Evolutionary conservation across 2,329 filamentous ascomycete species (phyloP).

Genomic region (Alternaria longipes): DNA sequence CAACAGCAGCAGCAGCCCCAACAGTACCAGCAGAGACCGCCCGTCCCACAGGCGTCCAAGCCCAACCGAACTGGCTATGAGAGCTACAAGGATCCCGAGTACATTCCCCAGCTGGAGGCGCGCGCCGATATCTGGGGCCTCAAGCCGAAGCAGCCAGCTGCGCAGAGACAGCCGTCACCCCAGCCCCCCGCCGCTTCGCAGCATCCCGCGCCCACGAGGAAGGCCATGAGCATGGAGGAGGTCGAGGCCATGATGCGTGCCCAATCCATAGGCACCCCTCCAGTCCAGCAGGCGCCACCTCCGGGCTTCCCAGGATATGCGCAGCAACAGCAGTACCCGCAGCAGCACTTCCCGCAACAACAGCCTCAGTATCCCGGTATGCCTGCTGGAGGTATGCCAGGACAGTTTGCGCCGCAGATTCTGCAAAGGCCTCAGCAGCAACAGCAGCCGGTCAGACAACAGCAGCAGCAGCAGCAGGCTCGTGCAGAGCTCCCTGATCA

Average conservation of each 20-base stretch:
- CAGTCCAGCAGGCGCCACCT: constrained; percentile 42
- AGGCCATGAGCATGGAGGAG: constrained; percentile 95
- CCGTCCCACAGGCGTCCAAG: constrained; percentile 60
- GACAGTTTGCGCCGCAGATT: constrained; percentile 60
- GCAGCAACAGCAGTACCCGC: constrained; percentile 27
- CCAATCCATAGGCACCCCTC: constrained; percentile 62
- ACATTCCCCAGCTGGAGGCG: constrained; percentile 88
- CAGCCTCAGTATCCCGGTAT: constrained; percentile 43
- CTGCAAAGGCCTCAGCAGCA: constrained; percentile 57
- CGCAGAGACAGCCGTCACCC: constrained; percentile 41
- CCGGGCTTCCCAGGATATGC: constrained; percentile 25
- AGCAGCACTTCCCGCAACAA: constrained; percentile 34
- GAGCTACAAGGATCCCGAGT: constrained; percentile 84
- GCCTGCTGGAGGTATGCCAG: constrained; percentile 47
- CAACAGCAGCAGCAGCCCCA: background rate
- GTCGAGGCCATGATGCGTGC: constrained; percentile 91
- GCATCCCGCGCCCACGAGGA: constrained; percentile 60
- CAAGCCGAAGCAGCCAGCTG: constrained; percentile 65
- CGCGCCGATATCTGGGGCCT: constrained; percentile 94
- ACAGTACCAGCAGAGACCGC: constrained; percentile 48
- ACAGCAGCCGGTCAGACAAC: constrained; percentile 47
- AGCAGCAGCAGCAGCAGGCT: constrained; percentile 54
- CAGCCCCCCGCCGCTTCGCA: constrained; percentile 28
- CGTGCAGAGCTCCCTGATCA: constrained; percentile 57
- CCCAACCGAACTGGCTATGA: constrained; percentile 86